Evolutionary conservation across 495 filamentous ascomycete species (phyloP).

Genomic region (Pseudevernia furfuracea): DNA sequence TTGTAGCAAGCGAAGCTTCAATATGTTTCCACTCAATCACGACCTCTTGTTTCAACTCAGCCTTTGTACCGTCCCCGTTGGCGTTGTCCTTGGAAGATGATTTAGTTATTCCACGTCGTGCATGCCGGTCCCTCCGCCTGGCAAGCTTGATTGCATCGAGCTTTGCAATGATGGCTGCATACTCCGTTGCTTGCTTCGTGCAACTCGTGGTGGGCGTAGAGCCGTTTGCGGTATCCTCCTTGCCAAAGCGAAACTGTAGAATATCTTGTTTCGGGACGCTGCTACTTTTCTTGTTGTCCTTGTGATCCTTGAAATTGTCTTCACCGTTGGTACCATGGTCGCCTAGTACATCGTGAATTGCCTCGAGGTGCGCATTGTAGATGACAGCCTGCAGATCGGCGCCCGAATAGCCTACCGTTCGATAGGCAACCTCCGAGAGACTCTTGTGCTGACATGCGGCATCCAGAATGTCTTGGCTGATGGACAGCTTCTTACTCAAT

Average conservation of each 20-base stretch:
- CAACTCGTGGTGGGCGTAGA: conserved; percentile 34
- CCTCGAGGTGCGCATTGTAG: conserved; percentile 94
- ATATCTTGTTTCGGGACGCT: conserved; percentile 46
- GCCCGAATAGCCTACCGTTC: conserved; percentile 87
- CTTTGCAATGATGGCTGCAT: conserved; percentile 64
- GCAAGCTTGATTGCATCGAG: conserved; percentile 64
- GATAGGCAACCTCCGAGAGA: conserved; percentile 58
- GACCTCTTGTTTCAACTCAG: conserved; percentile 53
- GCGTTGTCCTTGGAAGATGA: conserved; percentile 24
- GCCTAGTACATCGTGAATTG: conserved; percentile 84
- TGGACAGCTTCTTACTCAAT: conserved; percentile 66
- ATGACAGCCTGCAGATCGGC: conserved; percentile 92
- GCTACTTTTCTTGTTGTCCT: conserved; percentile 25
- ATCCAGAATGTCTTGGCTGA: conserved; percentile 50
- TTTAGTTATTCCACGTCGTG: conserved; percentile 25
- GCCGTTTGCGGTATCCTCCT: conserved; percentile 43
- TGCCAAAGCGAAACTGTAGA: conserved; percentile 76
- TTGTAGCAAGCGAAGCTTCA: conserved; percentile 63
- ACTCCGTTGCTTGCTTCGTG: conserved; percentile 53
- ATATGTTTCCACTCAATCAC: conserved; percentile 84
- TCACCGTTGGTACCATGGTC: conserved; percentile 46
- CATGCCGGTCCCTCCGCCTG: conserved; percentile 48
- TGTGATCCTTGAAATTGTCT: conserved; percentile 28
- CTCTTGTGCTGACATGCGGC: conserved; percentile 21
- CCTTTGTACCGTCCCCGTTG: conserved; percentile 19